phyloP scores from a whole-genome alignment of 2,329 filamentous ascomycete genomes.

The Aotearoamyces nothofagi region DNA sequence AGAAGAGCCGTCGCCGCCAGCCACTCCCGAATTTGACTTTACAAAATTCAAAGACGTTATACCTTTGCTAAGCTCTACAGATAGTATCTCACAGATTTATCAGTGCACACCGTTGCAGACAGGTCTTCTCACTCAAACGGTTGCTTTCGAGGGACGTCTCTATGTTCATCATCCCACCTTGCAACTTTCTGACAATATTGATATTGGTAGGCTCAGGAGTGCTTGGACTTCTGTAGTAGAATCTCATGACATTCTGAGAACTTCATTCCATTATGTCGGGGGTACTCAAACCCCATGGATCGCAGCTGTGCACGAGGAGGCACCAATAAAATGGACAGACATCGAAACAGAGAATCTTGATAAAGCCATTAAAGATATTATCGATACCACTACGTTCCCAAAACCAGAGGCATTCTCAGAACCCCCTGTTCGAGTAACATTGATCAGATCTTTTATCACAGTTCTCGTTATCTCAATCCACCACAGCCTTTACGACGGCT shows the following conservation, averaged over 20 bases:
- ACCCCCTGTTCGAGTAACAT: not conserved
- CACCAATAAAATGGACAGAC: not conserved
- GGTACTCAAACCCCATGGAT: constrained; percentile 1
- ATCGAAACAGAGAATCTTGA: constrained; percentile 1
- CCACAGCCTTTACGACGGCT: constrained; percentile 5
- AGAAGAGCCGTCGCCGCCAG: too few species aligned
- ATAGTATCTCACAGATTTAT: constrained; percentile 14
- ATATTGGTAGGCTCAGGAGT: constrained; percentile 4
- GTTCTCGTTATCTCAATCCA: constrained; percentile 2
- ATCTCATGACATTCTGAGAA: constrained; percentile 12
- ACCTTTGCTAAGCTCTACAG: too few species aligned
- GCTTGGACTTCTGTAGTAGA: constrained; percentile 8
- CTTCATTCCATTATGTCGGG: constrained; percentile 16
- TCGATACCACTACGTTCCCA: not conserved
- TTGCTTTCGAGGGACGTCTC: too few species aligned
- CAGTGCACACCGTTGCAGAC: constrained; percentile 12
- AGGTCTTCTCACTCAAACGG: constrained; percentile 9
- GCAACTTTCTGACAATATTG: too few species aligned
- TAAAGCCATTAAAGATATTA: constrained; percentile 1
- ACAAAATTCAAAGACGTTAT: too few species aligned
- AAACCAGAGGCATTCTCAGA: not conserved
- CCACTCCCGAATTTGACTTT: too few species aligned
- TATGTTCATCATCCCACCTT: too few species aligned
- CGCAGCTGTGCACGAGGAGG: constrained; percentile 1
- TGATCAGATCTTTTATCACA: constrained; percentile 1